Percentiles rank a stretch among this genome's conserved stretches.
phyloP scores from a whole-genome alignment of 371 early-diverging fungal species.

The Lichtheimia hyalospora region DNA sequence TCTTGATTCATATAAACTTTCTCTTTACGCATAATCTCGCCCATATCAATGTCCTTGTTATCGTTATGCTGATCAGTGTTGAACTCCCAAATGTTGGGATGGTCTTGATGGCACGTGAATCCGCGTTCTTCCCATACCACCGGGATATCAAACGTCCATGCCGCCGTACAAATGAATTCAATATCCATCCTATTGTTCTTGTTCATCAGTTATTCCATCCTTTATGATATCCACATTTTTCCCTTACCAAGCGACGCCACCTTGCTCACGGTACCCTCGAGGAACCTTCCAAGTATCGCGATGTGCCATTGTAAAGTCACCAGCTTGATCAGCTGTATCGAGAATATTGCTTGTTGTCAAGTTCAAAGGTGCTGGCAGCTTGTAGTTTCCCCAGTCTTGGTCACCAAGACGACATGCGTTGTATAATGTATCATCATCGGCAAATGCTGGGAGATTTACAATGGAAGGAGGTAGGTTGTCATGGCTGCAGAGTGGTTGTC shows the following conservation, averaged over 20 bases:
- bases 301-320: slow-evolving; percentile 50
- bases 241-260: slow-evolving; percentile 44
- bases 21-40: slow-evolving; percentile 28
- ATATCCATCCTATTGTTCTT: slow-evolving; percentile 39
- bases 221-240: no score
- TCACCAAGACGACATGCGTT: slow-evolving; percentile 31
- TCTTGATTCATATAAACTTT: slow-evolving; percentile 27
- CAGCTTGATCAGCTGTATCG: slow-evolving; percentile 38
- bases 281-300: slow-evolving; percentile 43
- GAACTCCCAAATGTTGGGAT: slow-evolving; percentile 40
- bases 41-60: slow-evolving; percentile 27
- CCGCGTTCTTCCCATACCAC: slow-evolving; percentile 30
- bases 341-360: slow-evolving; percentile 33
- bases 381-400: slow-evolving; percentile 39
- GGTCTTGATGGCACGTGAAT: slow-evolving; percentile 46
- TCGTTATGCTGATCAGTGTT: slow-evolving; percentile 27
- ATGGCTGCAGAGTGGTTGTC: slow-evolving; percentile 18
- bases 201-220: neutral
- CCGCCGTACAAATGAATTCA: slow-evolving; percentile 43
- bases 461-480: slow-evolving; percentile 39
- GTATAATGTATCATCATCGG: slow-evolving; percentile 37
- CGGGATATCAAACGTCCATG: slow-evolving; percentile 34
- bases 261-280: slow-evolving; percentile 43
- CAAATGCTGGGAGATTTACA: slow-evolving; percentile 34
- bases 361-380: slow-evolving; percentile 17